phyloP scores from a whole-genome alignment of 176 grass and related monocot genomes.

The Rhipidocladum racemiflorum region DNA sequence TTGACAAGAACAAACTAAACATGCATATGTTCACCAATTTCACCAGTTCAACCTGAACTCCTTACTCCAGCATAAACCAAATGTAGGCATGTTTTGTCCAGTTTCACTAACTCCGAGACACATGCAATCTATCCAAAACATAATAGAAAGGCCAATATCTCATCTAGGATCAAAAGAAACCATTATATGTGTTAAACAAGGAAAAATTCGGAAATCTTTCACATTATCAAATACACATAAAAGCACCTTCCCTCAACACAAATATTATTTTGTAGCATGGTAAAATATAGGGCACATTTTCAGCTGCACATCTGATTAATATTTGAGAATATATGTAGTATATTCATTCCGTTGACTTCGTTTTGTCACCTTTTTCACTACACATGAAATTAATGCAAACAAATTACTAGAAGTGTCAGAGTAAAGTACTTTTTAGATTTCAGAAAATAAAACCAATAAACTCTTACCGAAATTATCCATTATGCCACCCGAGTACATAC shows the following conservation, averaged over 20 bases:
- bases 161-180: not conserved
- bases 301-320: not conserved
- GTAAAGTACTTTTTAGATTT: not conserved
- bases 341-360: not conserved
- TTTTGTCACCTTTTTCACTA: not conserved
- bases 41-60: not conserved
- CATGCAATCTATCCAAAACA: not conserved
- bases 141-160: not conserved
- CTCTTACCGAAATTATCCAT: too few relatives aligned
- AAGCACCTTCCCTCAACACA: not conserved
- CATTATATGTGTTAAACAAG: not conserved
- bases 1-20: not conserved
- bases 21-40: not conserved
- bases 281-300: not conserved
- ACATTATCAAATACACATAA: not conserved
- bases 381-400: not conserved
- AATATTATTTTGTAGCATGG: not conserved
- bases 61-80: not conserved
- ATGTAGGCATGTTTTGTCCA: not conserved
- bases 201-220: not conserved
- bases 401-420: not conserved
- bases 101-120: not conserved
- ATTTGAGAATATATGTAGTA: not conserved
- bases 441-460: not conserved
- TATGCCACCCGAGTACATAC: not conserved